phyloP scores from a whole-genome alignment of 495 filamentous ascomycete genomes.

The Apiosordaria backusii region DNA sequence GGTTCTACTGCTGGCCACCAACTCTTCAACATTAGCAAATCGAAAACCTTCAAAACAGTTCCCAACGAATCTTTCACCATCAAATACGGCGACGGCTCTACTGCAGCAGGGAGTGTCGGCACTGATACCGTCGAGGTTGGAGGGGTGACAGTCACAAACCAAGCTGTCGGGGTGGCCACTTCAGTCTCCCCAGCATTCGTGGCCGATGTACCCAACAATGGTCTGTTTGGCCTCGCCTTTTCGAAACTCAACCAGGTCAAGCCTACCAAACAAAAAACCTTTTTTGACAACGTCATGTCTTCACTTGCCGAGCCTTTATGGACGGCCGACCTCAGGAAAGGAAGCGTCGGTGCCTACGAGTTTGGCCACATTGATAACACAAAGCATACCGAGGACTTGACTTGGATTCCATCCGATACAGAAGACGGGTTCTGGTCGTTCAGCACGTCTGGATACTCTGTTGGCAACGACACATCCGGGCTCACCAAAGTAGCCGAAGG shows the following conservation, averaged over 20 bases:
- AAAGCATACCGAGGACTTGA: conserved; percentile 62
- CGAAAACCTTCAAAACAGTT: conserved; percentile 48
- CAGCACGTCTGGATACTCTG: conserved; percentile 52
- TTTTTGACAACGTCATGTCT: conserved; percentile 71
- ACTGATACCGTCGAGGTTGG: conserved; percentile 73
- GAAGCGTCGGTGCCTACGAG: conserved; percentile 65
- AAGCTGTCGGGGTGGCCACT: conserved; percentile 69
- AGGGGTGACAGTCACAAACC: conserved; percentile 60
- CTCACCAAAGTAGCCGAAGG: conserved; percentile 35
- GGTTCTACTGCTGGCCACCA: conserved; percentile 48
- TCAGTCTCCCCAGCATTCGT: conserved; percentile 62
- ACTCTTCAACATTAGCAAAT: conserved; percentile 60
- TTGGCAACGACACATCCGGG: conserved; percentile 42
- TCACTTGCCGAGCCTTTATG: conserved; percentile 66
- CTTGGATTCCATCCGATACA: conserved; percentile 61
- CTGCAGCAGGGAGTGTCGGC: conserved; percentile 62
- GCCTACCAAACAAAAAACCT: conserved; percentile 66
- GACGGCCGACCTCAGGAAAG: conserved; percentile 63
- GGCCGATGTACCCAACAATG: conserved; percentile 58
- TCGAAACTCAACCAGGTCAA: conserved; percentile 68
- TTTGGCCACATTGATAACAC: conserved; percentile 67
- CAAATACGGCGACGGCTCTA: conserved; percentile 70
- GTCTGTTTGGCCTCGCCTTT: conserved; percentile 78
- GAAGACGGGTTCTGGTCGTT: conserved; percentile 75
- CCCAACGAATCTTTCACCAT: conserved; percentile 57